phyloP scores from a whole-genome alignment of 768 basidiomycete species.

The Terana coerulea region DNA sequence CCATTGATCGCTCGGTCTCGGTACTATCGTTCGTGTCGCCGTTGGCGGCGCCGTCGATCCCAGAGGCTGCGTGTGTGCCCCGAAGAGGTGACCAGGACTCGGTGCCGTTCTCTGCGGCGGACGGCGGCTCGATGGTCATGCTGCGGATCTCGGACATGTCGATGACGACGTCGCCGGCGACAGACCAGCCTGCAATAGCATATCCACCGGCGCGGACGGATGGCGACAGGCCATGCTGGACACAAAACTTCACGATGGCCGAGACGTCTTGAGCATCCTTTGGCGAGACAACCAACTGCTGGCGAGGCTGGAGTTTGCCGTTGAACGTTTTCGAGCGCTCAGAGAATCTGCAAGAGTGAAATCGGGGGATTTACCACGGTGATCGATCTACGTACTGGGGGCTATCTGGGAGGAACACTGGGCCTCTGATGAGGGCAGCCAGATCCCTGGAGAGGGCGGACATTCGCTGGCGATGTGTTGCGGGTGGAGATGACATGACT shows the following conservation, averaged over 20 bases:
- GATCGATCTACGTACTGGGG: slow-evolving; percentile 2
- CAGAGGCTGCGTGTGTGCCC: slow-evolving; percentile 46
- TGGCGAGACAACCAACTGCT: slow-evolving; percentile 52
- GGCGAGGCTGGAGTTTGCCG: slow-evolving; percentile 21
- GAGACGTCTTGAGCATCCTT: slow-evolving; percentile 79
- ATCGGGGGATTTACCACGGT: not conserved
- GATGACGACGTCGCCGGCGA: slow-evolving; percentile 82
- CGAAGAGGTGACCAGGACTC: slow-evolving; percentile 56
- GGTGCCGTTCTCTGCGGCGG: slow-evolving; percentile 13
- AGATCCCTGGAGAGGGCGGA: slow-evolving; percentile 16
- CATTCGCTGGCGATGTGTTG: not conserved
- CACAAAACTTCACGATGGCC: slow-evolving; percentile 73
- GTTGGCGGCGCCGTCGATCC: slow-evolving; percentile 55
- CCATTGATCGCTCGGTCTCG: not conserved
- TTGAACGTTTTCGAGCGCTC: slow-evolving; percentile 26
- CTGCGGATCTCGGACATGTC: slow-evolving; percentile 71
- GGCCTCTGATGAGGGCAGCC: slow-evolving; percentile 15
- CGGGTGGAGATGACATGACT: not conserved
- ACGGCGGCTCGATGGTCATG: slow-evolving; percentile 62
- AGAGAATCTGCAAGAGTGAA: slow-evolving; percentile 17
- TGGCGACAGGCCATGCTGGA: slow-evolving; percentile 61
- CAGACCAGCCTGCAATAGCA: slow-evolving; percentile 87
- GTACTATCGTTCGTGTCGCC: slow-evolving; percentile 10
- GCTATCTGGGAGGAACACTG: slow-evolving; percentile 9
- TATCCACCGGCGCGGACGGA: slow-evolving; percentile 90